Percentiles rank a stretch among this genome's conserved stretches.
These are phyloP conservation scores for Citrullus colocynthis DNA, from an alignment of 306 rosid species.

Conservation along the genomic window DNA sequence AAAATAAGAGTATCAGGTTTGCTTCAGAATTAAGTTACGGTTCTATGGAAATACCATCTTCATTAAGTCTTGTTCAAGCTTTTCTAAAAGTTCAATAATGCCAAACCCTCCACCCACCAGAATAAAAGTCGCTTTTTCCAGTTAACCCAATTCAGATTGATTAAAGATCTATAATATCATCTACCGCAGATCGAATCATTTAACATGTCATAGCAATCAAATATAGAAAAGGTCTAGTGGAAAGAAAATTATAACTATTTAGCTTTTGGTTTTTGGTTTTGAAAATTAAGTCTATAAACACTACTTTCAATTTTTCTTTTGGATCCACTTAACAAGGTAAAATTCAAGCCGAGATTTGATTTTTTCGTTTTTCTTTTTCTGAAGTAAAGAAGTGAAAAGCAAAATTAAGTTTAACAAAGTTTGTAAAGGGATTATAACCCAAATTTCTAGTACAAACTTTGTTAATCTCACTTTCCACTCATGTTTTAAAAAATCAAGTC, in stretches of 20 bases:
- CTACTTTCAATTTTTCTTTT: too few species aligned
- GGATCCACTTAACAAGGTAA: too few species aligned
- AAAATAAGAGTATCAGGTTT: background rate
- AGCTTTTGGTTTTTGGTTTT: too few species aligned
- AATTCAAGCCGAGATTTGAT: too few species aligned
- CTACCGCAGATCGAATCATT: background rate
- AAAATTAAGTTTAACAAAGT: too few species aligned
- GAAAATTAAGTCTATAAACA: background rate
- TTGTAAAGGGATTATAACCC: too few species aligned
- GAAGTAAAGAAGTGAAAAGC: too few species aligned
- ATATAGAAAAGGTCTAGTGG: background rate
- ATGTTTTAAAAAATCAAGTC: too few species aligned
- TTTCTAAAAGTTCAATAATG: background rate
- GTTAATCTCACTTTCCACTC: too few species aligned
- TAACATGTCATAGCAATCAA: background rate
- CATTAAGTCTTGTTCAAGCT: background rate
- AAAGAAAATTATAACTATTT: too few species aligned
- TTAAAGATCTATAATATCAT: background rate
- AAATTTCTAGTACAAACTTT: too few species aligned
- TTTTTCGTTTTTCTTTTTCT: too few species aligned
- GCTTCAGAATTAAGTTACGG: background rate
- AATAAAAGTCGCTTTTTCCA: background rate
- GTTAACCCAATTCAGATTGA: background rate
- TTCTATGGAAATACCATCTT: background rate
- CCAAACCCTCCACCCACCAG: background rate